These are phyloP conservation scores for Paramyrothecium roridum DNA, from an alignment of 2,329 filamentous ascomycete species.

Conservation along the genomic window DNA sequence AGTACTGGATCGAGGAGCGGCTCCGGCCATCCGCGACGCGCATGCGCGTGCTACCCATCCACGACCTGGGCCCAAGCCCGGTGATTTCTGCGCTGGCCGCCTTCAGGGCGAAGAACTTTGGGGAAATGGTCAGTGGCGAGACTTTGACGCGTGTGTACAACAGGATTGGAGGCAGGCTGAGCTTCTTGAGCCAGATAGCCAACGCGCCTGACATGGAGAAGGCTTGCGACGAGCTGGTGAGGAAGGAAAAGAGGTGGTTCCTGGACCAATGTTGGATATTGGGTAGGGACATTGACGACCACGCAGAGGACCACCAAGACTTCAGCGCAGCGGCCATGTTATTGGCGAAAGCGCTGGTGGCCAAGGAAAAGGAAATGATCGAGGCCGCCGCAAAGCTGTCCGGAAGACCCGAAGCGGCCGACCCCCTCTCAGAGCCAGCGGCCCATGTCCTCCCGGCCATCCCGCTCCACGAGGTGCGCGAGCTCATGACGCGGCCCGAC, in stretches of 20 bases:
- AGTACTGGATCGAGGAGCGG: constrained; percentile 57
- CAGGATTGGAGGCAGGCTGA: constrained; percentile 50
- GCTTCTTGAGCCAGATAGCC: constrained; percentile 51
- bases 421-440: constrained; percentile 25
- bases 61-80: constrained; percentile 45
- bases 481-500: constrained; percentile 55
- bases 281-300: constrained; percentile 62
- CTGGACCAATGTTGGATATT: constrained; percentile 66
- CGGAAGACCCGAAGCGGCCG: constrained; percentile 4
- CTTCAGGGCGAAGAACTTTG: constrained; percentile 45
- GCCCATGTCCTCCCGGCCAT: constrained; percentile 43
- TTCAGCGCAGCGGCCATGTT: constrained; percentile 55
- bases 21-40: constrained; percentile 53
- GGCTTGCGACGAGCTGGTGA: constrained; percentile 51
- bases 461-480: constrained; percentile 41
- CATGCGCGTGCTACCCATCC: constrained; percentile 51
- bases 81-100: constrained; percentile 45
- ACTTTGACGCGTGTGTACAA: constrained; percentile 50
- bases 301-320: constrained; percentile 64
- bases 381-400: background rate
- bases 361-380: constrained; percentile 35
- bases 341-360: constrained; percentile 52
- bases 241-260: constrained; percentile 64
- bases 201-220: constrained; percentile 48
- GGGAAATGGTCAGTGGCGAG: constrained; percentile 32